These are phyloP conservation scores for Fusarium ramigenum DNA, from an alignment of 2,329 filamentous ascomycete species.

Conservation along the genomic window DNA sequence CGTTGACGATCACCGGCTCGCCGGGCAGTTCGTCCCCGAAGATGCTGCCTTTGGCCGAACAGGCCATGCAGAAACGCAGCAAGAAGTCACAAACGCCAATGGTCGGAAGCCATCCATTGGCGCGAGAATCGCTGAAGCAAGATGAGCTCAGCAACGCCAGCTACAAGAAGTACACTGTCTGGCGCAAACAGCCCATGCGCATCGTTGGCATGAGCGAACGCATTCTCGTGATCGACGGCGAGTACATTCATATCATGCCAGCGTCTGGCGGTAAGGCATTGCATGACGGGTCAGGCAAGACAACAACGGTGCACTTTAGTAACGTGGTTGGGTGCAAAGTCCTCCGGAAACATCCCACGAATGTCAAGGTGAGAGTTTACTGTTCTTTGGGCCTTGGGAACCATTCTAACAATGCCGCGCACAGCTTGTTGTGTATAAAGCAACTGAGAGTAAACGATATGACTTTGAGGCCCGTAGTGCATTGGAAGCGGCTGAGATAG, in stretches of 20 bases:
- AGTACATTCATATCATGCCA: conserved; percentile 88
- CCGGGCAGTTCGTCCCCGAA: conserved; percentile 77
- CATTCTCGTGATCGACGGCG: conserved; percentile 81
- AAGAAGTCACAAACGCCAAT: conserved; percentile 60
- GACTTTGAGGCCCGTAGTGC: conserved; percentile 82
- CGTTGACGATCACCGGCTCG: conserved; percentile 73
- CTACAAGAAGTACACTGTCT: conserved; percentile 82
- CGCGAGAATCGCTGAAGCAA: conserved; percentile 68
- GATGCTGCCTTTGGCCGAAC: conserved; percentile 63
- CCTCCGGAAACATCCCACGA: conserved; percentile 79
- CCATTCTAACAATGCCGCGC: conserved; percentile 30
- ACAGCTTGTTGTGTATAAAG: conserved; percentile 76
- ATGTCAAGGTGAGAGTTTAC: conserved; percentile 72
- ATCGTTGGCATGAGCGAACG: conserved; percentile 80
- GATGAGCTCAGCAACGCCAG: conserved; percentile 66
- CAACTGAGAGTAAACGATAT: conserved; percentile 81
- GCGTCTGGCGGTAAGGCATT: conserved; percentile 71
- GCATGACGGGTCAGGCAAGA: conserved; percentile 72
- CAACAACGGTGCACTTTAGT: conserved; percentile 83
- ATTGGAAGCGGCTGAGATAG: conserved; percentile 81
- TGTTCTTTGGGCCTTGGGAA: neutral
- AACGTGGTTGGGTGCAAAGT: conserved; percentile 86
- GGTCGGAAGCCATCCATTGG: conserved; percentile 72
- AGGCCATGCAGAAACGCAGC: conserved; percentile 55
- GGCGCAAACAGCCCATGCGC: conserved; percentile 83